Evolutionary conservation across 352 stramenopile species (phyloP).

Genomic region (Globisporangium spinosum): DNA sequence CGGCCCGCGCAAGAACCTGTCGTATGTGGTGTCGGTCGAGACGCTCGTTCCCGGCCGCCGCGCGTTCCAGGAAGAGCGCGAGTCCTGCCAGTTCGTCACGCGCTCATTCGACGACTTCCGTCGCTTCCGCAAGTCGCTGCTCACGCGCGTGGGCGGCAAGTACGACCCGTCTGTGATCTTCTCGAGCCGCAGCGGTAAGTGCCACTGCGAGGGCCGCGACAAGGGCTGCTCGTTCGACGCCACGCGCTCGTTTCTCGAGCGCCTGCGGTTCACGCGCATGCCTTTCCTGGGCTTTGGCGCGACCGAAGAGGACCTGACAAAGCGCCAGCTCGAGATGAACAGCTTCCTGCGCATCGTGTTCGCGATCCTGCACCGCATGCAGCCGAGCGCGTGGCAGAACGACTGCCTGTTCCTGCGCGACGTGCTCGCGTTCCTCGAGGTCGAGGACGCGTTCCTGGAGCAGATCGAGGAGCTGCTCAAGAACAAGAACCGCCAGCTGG

Average conservation of each 20-base stretch:
- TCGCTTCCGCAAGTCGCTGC: constrained; percentile 68
- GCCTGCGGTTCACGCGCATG: constrained; percentile 72
- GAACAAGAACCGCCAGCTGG: constrained; percentile 62
- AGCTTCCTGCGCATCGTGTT: constrained; percentile 83
- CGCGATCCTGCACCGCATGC: constrained; percentile 73
- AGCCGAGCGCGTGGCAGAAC: constrained; percentile 54
- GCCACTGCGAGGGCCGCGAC: constrained; percentile 41
- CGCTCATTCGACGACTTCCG: constrained; percentile 79
- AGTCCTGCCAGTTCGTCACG: constrained; percentile 66
- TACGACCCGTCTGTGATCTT: constrained; percentile 37
- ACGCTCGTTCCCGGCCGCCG: constrained; percentile 55
- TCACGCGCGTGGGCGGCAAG: constrained; percentile 50
- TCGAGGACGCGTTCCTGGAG: constrained; percentile 68
- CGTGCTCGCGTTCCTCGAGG: constrained; percentile 74
- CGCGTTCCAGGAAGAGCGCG: constrained; percentile 55
- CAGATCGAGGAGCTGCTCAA: constrained; percentile 65
- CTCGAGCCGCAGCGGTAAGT: constrained; percentile 40
- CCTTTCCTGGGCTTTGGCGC: constrained; percentile 57
- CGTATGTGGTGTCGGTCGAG: constrained; percentile 77
- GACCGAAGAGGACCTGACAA: constrained; percentile 45
- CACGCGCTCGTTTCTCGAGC: constrained; percentile 66
- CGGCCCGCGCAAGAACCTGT: constrained; percentile 66
- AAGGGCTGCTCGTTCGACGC: constrained; percentile 69
- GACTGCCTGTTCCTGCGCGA: constrained; percentile 81
- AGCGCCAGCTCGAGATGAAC: constrained; percentile 75